Evolutionary conservation across 2,329 filamentous ascomycete genomes (phyloP), one percentile per base, ranked within the genome.

Genomic region (Scytalidium lignicola): DNA sequence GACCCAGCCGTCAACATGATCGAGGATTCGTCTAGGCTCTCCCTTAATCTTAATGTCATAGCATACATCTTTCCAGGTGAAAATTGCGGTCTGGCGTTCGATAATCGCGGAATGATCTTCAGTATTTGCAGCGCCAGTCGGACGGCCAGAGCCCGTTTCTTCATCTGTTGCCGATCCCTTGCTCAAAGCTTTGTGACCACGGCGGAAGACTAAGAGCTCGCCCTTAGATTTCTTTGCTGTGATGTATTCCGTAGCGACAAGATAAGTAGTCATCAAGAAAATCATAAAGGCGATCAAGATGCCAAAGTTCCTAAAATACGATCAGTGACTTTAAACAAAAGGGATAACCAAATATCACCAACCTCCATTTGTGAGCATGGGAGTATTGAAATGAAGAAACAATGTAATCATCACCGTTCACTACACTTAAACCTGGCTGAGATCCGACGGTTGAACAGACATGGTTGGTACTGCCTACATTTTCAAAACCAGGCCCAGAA

Each of bases 161-260:
- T 52, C 51, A 26, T 49, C 50, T 21, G 49, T 47, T 1, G 19
- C 20, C 17, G 19, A 15, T 22, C 18, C n/a, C 32, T 37, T 37
- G 15, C 6, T 13, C 32, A 37, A 37, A 37, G 37, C 17, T 81
- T 68, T 69, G 85, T 83, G 61, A 82, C 77, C 83, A 44, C 82
- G 80, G 50, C 80, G 83, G 72, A 88, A 89, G 29, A 89, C 76
- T 8, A 89, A 71, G 15, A 89, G 83, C 60, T 89, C 85, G 50
- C 85, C 86, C 74, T 87, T 89, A 37, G 83, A 87, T 65, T 84
- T 85, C 67, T 83, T 79, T 15, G 85, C 82, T 6, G 70, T 67
- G 44, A 73, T 70, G 26, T 80, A 75, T 64, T 89, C 85, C 9
- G 82, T 81, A 1, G 77, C 72, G 19, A 78, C 50, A 57, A 89